A percentile compares a stretch with the other conserved stretches of the same genome.
Evolutionary conservation across 805 yeast species (phyloP).

Genomic region (Diddensiella transvaalensis): DNA sequence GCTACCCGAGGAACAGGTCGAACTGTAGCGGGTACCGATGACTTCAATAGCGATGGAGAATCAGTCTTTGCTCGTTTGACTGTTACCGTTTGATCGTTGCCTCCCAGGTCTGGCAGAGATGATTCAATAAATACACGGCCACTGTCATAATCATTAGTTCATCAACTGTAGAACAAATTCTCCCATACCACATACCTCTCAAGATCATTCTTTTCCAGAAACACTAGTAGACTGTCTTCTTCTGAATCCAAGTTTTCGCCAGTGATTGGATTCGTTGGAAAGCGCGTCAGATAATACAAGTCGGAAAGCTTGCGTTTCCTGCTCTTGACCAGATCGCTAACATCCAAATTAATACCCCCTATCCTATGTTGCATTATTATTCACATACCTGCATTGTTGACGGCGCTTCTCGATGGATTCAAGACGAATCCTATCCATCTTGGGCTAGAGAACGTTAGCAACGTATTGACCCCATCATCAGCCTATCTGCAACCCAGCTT

Average conservation of each 20-base stretch:
- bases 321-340: conserved; percentile 42
- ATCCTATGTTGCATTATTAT: not conserved
- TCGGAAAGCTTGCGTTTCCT: conserved; percentile 60
- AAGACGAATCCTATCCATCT: conserved; percentile 42
- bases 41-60: conserved; percentile 8
- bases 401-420: conserved; percentile 46
- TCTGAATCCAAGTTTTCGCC: conserved; percentile 36
- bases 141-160: conserved; percentile 15
- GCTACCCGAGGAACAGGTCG: not conserved
- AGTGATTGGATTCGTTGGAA: conserved; percentile 46
- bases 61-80: conserved; percentile 7
- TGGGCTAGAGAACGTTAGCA: conserved; percentile 12
- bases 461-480: not conserved
- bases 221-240: conserved; percentile 42
- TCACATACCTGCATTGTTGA: conserved; percentile 37
- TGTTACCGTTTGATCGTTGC: too few species aligned
- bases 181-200: conserved; percentile 39
- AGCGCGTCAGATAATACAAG: conserved; percentile 54
- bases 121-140: conserved; percentile 31
- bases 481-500: too few species aligned
- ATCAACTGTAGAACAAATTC: not conserved
- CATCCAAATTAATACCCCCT: not conserved
- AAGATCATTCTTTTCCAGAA: conserved; percentile 51
- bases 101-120: conserved; percentile 30
- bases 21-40: not conserved